Evolutionary conservation across 768 basidiomycete genomes (phyloP).

Genomic region (Cantharellus cinnabarinus): DNA sequence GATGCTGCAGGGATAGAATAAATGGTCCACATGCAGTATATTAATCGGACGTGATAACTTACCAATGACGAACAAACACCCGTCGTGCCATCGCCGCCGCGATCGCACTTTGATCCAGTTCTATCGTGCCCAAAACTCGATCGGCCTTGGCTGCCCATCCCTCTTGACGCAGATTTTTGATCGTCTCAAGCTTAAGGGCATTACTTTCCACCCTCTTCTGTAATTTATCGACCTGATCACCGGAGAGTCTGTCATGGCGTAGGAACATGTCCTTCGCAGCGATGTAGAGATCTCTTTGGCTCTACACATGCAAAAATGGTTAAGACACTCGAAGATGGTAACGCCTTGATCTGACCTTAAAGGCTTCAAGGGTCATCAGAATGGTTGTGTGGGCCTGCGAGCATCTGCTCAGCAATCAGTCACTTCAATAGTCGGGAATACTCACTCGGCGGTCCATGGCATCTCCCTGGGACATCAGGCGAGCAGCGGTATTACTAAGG

Average conservation of each 20-base stretch:
- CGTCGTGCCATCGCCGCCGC: slow-evolving; percentile 52
- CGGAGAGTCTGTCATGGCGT: slow-evolving; percentile 72
- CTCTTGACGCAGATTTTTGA: slow-evolving; percentile 50
- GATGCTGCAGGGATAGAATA: slow-evolving; percentile 14
- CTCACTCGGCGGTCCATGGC: slow-evolving; percentile 51
- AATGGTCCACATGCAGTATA: neutral
- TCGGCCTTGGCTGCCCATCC: slow-evolving; percentile 80
- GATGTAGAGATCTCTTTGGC: slow-evolving; percentile 69
- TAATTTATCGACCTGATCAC: slow-evolving; percentile 73
- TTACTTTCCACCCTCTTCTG: slow-evolving; percentile 68
- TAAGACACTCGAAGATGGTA: neutral
- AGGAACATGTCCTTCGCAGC: slow-evolving; percentile 73
- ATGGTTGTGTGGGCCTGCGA: slow-evolving; percentile 39
- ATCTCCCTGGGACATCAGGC: slow-evolving; percentile 54
- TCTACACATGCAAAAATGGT: slow-evolving; percentile 20
- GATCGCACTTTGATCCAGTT: slow-evolving; percentile 73
- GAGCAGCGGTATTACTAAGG: slow-evolving; percentile 40
- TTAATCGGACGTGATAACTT: slow-evolving; percentile 18
- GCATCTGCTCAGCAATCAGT: neutral
- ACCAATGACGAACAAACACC: slow-evolving; percentile 79
- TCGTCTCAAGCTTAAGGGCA: slow-evolving; percentile 53
- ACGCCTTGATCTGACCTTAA: slow-evolving; percentile 36
- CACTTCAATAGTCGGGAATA: neutral
- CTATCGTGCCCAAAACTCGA: slow-evolving; percentile 44
- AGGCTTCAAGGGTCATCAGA: slow-evolving; percentile 48